phyloP scores from a whole-genome alignment of 1,284 basidiomycete species.

The Cutaneotrichosporon cyanovorans region DNA sequence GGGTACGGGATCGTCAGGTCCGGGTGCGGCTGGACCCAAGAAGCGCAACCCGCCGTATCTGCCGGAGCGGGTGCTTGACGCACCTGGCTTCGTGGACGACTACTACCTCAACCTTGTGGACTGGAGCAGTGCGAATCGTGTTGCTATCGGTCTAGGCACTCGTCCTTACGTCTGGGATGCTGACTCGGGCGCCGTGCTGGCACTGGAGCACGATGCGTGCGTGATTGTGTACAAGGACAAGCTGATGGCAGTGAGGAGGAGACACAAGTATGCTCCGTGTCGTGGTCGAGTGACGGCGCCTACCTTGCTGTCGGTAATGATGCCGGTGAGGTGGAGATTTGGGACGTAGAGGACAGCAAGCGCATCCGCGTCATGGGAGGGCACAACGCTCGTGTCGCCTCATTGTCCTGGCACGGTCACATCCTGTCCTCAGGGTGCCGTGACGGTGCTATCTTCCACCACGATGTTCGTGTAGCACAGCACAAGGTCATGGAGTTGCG shows the following conservation, averaged over 20 bases:
- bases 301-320: conserved; percentile 78
- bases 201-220: conserved; percentile 51
- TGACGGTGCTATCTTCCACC: conserved; percentile 88
- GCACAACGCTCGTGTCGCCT: conserved; percentile 67
- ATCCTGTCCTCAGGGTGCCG: conserved; percentile 79
- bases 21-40: conserved; percentile 19
- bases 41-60: conserved; percentile 49
- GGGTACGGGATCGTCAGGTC: conserved; percentile 15
- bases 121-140: conserved; percentile 78
- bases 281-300: conserved; percentile 79
- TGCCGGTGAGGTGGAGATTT: conserved; percentile 85
- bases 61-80: conserved; percentile 89
- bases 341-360: conserved; percentile 75
- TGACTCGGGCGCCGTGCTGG: conserved; percentile 72
- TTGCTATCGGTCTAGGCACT: conserved; percentile 78
- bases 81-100: conserved; percentile 89
- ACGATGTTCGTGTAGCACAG: conserved; percentile 76
- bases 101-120: conserved; percentile 93
- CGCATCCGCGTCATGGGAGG: conserved; percentile 83
- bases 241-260: conserved; percentile 31
- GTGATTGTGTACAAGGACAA: conserved; percentile 7
- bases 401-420: conserved; percentile 77
- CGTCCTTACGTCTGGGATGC: conserved; percentile 89
- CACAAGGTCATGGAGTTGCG: conserved; percentile 84
- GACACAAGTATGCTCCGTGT: conserved; percentile 67